These are phyloP conservation scores for Sporothrix pallida DNA, from an alignment of 2,329 filamentous ascomycete genomes.

Conservation along the genomic window DNA sequence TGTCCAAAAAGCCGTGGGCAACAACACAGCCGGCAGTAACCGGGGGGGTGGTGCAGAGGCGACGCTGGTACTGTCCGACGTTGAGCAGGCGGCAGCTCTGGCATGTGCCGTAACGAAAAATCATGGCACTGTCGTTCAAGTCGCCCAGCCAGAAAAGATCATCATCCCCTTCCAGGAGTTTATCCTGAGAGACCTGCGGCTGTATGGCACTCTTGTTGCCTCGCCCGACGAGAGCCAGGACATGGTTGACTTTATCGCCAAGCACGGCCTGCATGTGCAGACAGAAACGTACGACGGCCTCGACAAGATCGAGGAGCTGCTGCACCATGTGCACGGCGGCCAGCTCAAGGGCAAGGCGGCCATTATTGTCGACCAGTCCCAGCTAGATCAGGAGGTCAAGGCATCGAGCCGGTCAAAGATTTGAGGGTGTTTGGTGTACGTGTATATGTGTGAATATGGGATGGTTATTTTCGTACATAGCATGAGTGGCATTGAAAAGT, in stretches of 20 bases:
- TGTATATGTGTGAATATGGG: background rate
- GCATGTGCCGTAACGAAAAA: conserved; percentile 63
- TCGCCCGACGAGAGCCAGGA: conserved; percentile 51
- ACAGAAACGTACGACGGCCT: conserved; percentile 60
- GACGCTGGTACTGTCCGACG: conserved; percentile 60
- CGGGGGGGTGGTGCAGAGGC: conserved; percentile 57
- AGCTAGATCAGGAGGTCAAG: conserved; percentile 40
- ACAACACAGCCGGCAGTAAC: conserved; percentile 43
- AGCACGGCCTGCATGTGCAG: conserved; percentile 55
- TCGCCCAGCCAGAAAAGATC: conserved; percentile 56
- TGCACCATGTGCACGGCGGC: conserved; percentile 57
- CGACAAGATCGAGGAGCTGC: conserved; percentile 57
- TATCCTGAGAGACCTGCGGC: conserved; percentile 58
- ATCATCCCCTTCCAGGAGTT: conserved; percentile 52
- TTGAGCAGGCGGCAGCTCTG: conserved; percentile 55
- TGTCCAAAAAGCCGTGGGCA: conserved; percentile 48
- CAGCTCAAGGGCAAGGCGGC: conserved; percentile 62
- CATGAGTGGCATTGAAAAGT: background rate
- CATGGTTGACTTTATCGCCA: conserved; percentile 55
- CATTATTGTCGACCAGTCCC: conserved; percentile 56
- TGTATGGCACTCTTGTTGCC: conserved; percentile 54
- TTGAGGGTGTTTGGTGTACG: background rate
- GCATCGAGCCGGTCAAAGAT: background rate
- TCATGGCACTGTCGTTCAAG: conserved; percentile 64
- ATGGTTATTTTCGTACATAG: background rate